Evolutionary conservation across 352 stramenopile genomes (phyloP), one percentile per base, ranked within the genome.

Genomic region (Achlya hypogyna): DNA sequence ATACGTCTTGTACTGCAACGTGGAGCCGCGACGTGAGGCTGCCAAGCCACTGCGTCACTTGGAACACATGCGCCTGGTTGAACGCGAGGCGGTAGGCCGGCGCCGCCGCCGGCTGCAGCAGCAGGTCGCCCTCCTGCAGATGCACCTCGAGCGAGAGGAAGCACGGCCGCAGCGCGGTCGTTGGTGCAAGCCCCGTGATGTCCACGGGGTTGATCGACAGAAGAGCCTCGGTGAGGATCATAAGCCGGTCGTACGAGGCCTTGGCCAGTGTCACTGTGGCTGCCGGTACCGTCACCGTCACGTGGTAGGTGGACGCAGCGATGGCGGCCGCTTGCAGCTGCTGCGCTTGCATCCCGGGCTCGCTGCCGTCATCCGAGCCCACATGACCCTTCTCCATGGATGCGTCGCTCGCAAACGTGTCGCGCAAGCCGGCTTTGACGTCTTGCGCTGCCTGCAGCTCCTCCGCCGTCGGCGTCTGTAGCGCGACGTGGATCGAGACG

Each of bases 121-220:
- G 18, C 22, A 49, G 22, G 18, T 49, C 42, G 34, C 84, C 85
- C 69, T 94, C 81, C 14, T 69, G 65, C 2, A 94, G 45, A 22
- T 74, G 72, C 20, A 95, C 70, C 12, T 82, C 82, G 12, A 93
- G 53, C 40, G 72, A 84, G 83, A 95, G 91, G 68, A 88, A 91
- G 68, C 77, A 91, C 22, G 82, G 81, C 27, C 80, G 79, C 1
- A 73, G 78, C 35, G 74, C 72, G 49, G 92, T 74, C 72, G 88
- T 79, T 52, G 90, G 75, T 35, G 91, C 91, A 66, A 89, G 82
- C 14, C 72, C 84, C 28, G 91, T 86, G 60, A 95, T 76, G 65
- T 95, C 86, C 38, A 93, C 87, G 1, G 86, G 86, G 65, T 91
- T 93, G 51, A 95, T 95, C 78, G 89, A 87, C 65, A 95, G 59